Percentiles rank a stretch among this genome's conserved stretches.
Conservation (phyloP, 345 rosid species). For the Aquilaria sinensis region DNA sequence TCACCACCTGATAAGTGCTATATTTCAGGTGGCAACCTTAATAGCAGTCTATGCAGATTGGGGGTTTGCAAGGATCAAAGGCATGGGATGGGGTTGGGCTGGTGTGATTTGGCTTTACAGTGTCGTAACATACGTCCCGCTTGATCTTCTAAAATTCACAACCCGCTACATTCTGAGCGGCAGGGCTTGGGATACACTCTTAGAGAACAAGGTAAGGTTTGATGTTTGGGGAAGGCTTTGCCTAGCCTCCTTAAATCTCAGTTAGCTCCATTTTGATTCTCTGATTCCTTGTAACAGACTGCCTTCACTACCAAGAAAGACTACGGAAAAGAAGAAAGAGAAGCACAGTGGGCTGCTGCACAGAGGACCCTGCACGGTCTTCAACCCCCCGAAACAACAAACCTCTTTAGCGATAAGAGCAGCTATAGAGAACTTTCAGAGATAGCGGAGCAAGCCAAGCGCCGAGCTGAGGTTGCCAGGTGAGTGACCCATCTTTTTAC, state of each 20-base stretch:
- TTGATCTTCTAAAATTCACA: constrained; percentile 66
- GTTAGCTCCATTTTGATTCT: neutral
- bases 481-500: constrained; percentile 16
- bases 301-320: constrained; percentile 92
- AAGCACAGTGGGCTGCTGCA: constrained; percentile 93
- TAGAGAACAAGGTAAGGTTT: constrained; percentile 66
- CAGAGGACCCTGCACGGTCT: constrained; percentile 95
- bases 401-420: constrained; percentile 45
- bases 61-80: constrained; percentile 61
- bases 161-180: constrained; percentile 70
- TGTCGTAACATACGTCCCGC: constrained; percentile 63
- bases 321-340: constrained; percentile 87
- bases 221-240: neutral
- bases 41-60: constrained; percentile 85
- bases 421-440: constrained; percentile 85
- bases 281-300: constrained; percentile 32
- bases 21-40: constrained; percentile 60
- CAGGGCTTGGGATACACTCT: constrained; percentile 74
- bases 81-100: constrained; percentile 95
- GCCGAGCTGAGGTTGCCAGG: constrained; percentile 97
- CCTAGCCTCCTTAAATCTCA: neutral
- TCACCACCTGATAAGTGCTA: neutral
- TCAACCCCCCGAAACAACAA: constrained; percentile 58
- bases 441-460: constrained; percentile 97
- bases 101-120: constrained; percentile 93